Evolutionary conservation across 768 basidiomycete genomes (phyloP).

Genomic region (Boletus reticuloceps): DNA sequence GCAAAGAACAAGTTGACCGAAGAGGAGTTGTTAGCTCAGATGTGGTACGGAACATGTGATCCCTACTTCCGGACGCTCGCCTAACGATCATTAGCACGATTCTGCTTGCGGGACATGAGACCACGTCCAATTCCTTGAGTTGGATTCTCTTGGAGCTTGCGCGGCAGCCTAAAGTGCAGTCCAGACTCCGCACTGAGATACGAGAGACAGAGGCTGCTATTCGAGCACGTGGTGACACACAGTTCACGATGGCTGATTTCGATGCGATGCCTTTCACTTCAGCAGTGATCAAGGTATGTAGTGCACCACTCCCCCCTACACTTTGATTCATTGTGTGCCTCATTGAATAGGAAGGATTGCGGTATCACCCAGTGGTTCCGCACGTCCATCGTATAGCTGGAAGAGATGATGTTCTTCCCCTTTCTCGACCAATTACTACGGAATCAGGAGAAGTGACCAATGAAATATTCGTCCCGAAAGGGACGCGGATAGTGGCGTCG

Average conservation of each 20-base stretch:
- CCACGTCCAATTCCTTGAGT: conserved; percentile 53
- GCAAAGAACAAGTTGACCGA: conserved; percentile 24
- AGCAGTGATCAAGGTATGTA: conserved; percentile 31
- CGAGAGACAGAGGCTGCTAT: conserved; percentile 6
- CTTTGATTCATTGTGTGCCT: neutral
- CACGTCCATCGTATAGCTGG: conserved; percentile 51
- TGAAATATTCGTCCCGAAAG: conserved; percentile 48
- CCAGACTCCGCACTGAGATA: conserved; percentile 46
- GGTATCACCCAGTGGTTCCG: conserved; percentile 49
- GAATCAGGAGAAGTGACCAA: conserved; percentile 42
- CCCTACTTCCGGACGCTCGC: neutral
- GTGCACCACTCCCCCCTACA: conserved; percentile 12
- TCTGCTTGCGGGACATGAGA: conserved; percentile 55
- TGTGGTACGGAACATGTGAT: conserved; percentile 15
- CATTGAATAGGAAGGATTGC: conserved; percentile 40
- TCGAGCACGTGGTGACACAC: conserved; percentile 7
- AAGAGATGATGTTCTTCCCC: conserved; percentile 56
- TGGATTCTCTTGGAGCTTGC: conserved; percentile 68
- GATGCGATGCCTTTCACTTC: conserved; percentile 49
- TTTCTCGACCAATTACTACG: conserved; percentile 50
- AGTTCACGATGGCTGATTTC: conserved; percentile 40
- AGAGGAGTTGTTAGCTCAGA: conserved; percentile 15
- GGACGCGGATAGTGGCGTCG: conserved; percentile 50
- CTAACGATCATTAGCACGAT: conserved; percentile 36
- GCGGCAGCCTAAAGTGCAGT: conserved; percentile 54